These are phyloP conservation scores for Aureoboletus auriporus DNA, from an alignment of 768 basidiomycete species.

Conservation along the genomic window DNA sequence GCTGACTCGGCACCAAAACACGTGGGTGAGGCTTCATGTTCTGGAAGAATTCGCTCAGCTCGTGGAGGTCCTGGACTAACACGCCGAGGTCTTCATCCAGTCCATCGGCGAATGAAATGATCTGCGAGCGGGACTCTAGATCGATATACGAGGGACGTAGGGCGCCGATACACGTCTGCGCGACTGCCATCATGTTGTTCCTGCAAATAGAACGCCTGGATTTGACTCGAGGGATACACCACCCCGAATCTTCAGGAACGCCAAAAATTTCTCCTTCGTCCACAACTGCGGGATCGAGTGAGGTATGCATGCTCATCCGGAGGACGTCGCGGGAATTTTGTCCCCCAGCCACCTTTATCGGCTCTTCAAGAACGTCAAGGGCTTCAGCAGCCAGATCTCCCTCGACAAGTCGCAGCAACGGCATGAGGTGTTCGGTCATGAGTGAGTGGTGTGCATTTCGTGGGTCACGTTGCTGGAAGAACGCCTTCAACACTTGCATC, in stretches of 20 bases:
- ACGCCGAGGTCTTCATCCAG: constrained; percentile 70
- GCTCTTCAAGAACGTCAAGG: constrained; percentile 91
- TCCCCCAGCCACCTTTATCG: constrained; percentile 73
- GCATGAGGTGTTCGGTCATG: constrained; percentile 88
- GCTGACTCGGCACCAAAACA: constrained; percentile 48
- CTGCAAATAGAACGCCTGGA: constrained; percentile 59
- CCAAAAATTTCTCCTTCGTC: constrained; percentile 77
- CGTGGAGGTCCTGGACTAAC: constrained; percentile 72
- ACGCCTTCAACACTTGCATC: constrained; percentile 84
- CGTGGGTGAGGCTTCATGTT: constrained; percentile 33
- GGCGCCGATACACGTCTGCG: constrained; percentile 75
- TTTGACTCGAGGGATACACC: constrained; percentile 76
- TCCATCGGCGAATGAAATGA: constrained; percentile 32
- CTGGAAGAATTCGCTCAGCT: constrained; percentile 72
- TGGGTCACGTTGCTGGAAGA: constrained; percentile 84
- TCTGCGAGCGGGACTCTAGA: constrained; percentile 54
- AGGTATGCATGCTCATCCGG: constrained; percentile 82
- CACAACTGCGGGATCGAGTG: constrained; percentile 39
- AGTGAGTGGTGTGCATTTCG: constrained; percentile 67
- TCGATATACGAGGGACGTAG: constrained; percentile 68
- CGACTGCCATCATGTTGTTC: constrained; percentile 78
- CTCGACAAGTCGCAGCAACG: constrained; percentile 82
- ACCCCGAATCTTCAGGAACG: constrained; percentile 76
- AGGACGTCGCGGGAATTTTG: constrained; percentile 82
- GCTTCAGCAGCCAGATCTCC: constrained; percentile 83